Percentiles rank a stretch among this genome's conserved stretches.
These are phyloP conservation scores for Arthrobotrys musiformis DNA, from an alignment of 2,329 filamentous ascomycete genomes.

Conservation along the genomic window DNA sequence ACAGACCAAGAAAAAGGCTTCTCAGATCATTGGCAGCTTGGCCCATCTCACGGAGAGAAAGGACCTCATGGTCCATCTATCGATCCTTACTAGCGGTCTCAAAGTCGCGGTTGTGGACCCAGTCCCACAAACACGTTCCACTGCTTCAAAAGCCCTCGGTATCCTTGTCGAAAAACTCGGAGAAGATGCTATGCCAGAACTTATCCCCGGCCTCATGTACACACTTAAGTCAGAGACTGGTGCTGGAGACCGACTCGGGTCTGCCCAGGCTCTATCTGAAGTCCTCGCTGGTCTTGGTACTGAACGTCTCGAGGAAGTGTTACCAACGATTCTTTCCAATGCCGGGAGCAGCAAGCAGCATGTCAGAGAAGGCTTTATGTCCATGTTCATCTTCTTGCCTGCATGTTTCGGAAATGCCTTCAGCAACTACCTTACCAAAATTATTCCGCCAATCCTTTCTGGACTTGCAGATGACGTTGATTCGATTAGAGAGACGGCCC, in stretches of 20 bases:
- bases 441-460: constrained; percentile 93
- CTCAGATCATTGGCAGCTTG: constrained; percentile 96
- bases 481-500: constrained; percentile 94
- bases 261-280: constrained; percentile 94
- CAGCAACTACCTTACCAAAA: constrained; percentile 90
- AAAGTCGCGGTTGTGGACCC: constrained; percentile 92
- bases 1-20: constrained; percentile 92
- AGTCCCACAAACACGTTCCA: constrained; percentile 94
- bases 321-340: constrained; percentile 96
- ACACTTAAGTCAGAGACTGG: constrained; percentile 97
- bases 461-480: constrained; percentile 96
- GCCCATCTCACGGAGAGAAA: constrained; percentile 97
- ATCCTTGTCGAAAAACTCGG: constrained; percentile 98
- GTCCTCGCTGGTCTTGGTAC: constrained; percentile 95
- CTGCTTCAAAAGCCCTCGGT: constrained; percentile 92
- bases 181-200: constrained; percentile 93
- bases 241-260: constrained; percentile 93
- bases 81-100: constrained; percentile 89
- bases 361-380: constrained; percentile 98
- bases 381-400: constrained; percentile 97
- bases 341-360: constrained; percentile 89
- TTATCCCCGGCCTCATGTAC: constrained; percentile 96
- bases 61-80: constrained; percentile 88
- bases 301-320: constrained; percentile 88
- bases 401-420: constrained; percentile 99